Base-by-base conservation (phyloP, 345 rosid species). In the Diplotaxis tenuifolia region DNA sequence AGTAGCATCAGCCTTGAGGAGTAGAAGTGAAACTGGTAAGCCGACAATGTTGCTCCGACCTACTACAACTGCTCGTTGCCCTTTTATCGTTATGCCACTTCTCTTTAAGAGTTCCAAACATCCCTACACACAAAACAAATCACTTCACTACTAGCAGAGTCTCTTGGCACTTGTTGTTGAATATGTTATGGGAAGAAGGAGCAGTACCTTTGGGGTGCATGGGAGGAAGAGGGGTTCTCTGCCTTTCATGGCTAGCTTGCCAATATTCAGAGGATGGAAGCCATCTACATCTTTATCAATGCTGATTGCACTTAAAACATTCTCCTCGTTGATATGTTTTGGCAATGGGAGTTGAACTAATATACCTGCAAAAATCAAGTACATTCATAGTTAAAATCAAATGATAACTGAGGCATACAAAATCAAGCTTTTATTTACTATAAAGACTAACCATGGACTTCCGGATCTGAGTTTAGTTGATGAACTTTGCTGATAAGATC, bases 171-270 rank as follows among this genome's bases (percentile, higher is more conserved):
- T 34, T 34, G 40, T 34, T 3, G 9, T 23, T 23, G 32, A 29
- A 29, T 52, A 4, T 38, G 32, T 23, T n/a, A 36, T 34, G 36
- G 42, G 10, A 68, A 67, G 61, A 52, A 40, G 72, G 34, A 62
- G 62, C 20, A 49, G 67, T 83, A 79, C 98, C 98, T 91, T 89
- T 68, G 97, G 97, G 65, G 97, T 91, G 84, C 97, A 94, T 9
- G 98, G 97, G 70, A 83, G 86, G 65, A 89, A 94, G 74, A 89
- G 90, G 16, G 97, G 97, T 9, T 94, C 95, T 84, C 97, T 80
- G 79, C 93, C 98, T 81, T 91, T 91, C 98, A 94, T 94, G 42
- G 96, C 98, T 77, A 91, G 95, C 86, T 87, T 91, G 67, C 97
- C 97, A 23, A 91, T 89, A 67, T 94, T 94, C 58, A 94, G 68